Conservation (phyloP, 2,329 filamentous ascomycete genomes). For the Juglanconis sp. region DNA sequence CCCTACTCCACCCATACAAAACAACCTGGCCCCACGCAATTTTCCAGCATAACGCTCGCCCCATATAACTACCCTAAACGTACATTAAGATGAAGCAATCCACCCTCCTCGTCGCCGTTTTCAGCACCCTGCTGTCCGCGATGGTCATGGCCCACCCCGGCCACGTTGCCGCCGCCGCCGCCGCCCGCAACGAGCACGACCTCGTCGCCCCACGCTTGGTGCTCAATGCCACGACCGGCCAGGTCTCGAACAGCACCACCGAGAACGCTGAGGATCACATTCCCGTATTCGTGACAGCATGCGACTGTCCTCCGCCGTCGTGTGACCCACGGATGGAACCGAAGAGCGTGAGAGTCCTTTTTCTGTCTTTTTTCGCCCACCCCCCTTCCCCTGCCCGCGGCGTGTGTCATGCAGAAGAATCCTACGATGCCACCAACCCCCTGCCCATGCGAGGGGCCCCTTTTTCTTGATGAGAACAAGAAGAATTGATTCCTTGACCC, state of each 20-base stretch:
- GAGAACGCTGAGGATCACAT: slow-evolving; percentile 8
- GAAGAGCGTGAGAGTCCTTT: slow-evolving; percentile 18
- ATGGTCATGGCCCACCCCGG: slow-evolving; percentile 7
- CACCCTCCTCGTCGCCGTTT: background rate
- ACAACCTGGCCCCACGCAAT: background rate
- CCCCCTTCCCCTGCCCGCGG: no score
- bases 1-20: no score
- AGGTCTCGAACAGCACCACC: slow-evolving; percentile 4
- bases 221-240: background rate
- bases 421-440: no score
- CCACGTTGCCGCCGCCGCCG: background rate
- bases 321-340: slow-evolving; percentile 19
- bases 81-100: slow-evolving; percentile 3
- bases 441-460: no score
- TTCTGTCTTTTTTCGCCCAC: background rate
- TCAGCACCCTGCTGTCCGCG: background rate
- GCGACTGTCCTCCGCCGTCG: slow-evolving; percentile 13
- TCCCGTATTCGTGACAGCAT: slow-evolving; percentile 19
- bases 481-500: background rate
- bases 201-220: background rate
- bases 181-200: background rate
- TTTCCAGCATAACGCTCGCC: background rate
- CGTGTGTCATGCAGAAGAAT: no score
- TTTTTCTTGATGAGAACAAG: no score
- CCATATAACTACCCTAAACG: no score